A percentile compares a stretch with the other conserved stretches of the same genome.
These are phyloP conservation scores for Byssochlamys sp. DNA, from an alignment of 2,329 filamentous ascomycete species.

Conservation along the genomic window DNA sequence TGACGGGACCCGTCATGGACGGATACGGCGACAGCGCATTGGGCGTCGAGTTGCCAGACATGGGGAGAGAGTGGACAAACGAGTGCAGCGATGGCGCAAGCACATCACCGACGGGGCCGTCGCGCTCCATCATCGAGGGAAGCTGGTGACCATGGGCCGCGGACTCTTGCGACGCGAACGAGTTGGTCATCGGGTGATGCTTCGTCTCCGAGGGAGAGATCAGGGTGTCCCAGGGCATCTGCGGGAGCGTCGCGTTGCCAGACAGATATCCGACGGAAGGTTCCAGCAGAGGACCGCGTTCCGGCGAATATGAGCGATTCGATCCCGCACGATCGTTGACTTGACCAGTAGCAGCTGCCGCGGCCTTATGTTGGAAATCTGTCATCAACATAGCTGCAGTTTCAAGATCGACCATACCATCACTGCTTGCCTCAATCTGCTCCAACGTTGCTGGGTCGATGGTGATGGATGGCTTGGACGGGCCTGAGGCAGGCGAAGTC, in stretches of 20 bases:
- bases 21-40: slow-evolving; percentile 65
- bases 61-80: slow-evolving; percentile 62
- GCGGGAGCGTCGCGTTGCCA: slow-evolving; percentile 69
- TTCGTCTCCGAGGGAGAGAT: slow-evolving; percentile 66
- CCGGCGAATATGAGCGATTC: slow-evolving; percentile 61
- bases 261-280: slow-evolving; percentile 66
- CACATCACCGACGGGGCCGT: slow-evolving; percentile 48
- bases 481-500: slow-evolving; percentile 34
- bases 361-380: slow-evolving; percentile 93
- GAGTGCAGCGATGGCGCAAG: slow-evolving; percentile 58
- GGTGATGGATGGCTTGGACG: slow-evolving; percentile 67
- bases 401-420: slow-evolving; percentile 89
- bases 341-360: slow-evolving; percentile 50
- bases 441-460: slow-evolving; percentile 80
- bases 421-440: slow-evolving; percentile 82
- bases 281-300: slow-evolving; percentile 64
- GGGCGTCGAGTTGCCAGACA: slow-evolving; percentile 60
- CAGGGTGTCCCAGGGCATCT: slow-evolving; percentile 87
- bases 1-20: slow-evolving; percentile 57
- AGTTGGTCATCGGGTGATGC: slow-evolving; percentile 62
- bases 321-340: slow-evolving; percentile 37
- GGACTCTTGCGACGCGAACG: slow-evolving; percentile 55
- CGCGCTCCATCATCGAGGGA: slow-evolving; percentile 59
- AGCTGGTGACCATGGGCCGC: slow-evolving; percentile 51
- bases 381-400: slow-evolving; percentile 97